Percentiles rank a stretch among this genome's conserved stretches.
Conservation (phyloP, 1,284 basidiomycete genomes). For the Tremellales sp. region DNA sequence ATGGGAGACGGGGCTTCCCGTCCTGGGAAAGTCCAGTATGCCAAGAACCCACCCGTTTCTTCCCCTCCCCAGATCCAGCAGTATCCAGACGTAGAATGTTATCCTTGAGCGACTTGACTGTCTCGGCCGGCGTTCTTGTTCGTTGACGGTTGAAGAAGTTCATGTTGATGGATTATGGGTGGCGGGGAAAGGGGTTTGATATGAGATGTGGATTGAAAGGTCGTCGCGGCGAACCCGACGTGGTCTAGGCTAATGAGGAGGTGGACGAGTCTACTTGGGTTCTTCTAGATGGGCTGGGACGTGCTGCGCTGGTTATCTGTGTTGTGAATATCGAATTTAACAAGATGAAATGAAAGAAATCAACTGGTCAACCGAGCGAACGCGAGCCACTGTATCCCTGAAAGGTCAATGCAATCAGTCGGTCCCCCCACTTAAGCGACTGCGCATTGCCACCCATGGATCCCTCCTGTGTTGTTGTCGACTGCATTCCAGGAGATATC, state of each 20-base stretch:
- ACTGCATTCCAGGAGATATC: no score
- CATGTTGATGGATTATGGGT: constrained; percentile 57
- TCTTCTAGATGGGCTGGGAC: no score
- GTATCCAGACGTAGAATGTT: constrained; percentile 69
- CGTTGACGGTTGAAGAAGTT: constrained; percentile 90
- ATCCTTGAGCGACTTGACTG: constrained; percentile 73
- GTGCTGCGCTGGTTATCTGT: no score
- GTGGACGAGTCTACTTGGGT: no score
- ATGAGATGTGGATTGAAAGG: neutral
- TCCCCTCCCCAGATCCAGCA: constrained; percentile 63
- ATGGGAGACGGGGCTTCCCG: constrained; percentile 3
- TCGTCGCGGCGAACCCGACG: neutral
- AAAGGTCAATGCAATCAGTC: no score
- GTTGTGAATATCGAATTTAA: no score
- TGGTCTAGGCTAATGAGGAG: neutral
- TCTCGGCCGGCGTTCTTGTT: constrained; percentile 75
- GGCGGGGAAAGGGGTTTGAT: neutral
- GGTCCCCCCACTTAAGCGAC: no score
- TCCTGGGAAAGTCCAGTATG: neutral
- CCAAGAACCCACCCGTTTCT: constrained; percentile 63
- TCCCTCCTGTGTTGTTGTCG: no score
- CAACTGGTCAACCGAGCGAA: no score
- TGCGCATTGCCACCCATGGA: no score
- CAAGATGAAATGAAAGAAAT: no score
- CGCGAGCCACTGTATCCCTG: no score